Evolutionary conservation across 2,329 filamentous ascomycete genomes (phyloP), one percentile per base, ranked within the genome.

Genomic region (Hortaea werneckii): DNA sequence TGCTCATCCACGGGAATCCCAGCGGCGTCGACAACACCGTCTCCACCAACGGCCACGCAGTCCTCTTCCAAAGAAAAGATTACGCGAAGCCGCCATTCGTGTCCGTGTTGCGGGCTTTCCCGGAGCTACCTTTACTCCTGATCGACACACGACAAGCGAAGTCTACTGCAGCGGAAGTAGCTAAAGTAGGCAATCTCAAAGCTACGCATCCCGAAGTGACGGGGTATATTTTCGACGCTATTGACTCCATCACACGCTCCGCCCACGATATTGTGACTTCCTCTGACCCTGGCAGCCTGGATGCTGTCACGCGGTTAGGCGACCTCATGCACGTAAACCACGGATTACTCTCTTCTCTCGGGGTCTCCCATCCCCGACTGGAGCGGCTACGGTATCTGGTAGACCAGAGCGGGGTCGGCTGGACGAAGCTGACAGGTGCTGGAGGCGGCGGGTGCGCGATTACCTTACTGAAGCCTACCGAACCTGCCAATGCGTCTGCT

Each of bases 21-120:
- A 95, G 87, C 0, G 92, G 92, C 0, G 87, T 98, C 38, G 92
- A 98, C 68, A 98, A 98, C 66, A 98, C 92, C 2, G 90, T 98
- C 28, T 78, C 90, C 9, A 85, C 89, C 9, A 86, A 94, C 58
- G 92, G 92, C 47, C 95, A 95, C 68, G 92, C 89, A 0, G 88
- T 98, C 1, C 73, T 96, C 2, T 98, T 94, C 69, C 83, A 90
- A 59, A 78, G 89, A 43, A 77, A 73, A 42, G 84, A 94, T 61
- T 87, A 89, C 64, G 56, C 42, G 39, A 73, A 73, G 47, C 86
- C 89, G 2, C 87, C 90, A 0, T 70, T 70, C 0, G 88, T 96
- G 4, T 77, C 75, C 8, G 78, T 88, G 1, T 67, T 98, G 1
- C 86, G 83, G 70, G 80, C 86, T 56, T 96, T 98, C 62, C 92